Evolutionary conservation across 352 stramenopile genomes (phyloP).

Genomic region (Phytopythium helicoides): DNA sequence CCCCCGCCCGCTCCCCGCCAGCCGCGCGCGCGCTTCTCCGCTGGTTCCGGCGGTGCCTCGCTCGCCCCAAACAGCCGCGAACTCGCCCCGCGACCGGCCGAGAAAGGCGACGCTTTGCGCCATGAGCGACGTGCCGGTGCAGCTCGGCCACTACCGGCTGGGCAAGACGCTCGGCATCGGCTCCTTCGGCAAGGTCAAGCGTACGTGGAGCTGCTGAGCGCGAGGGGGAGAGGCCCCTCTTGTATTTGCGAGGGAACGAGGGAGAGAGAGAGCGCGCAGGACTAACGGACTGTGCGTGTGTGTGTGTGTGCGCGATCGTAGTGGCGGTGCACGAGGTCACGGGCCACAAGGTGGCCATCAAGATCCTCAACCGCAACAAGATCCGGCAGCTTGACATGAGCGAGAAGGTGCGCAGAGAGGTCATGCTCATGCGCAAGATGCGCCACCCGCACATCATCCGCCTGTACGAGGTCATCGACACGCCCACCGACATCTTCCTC

Average conservation of each 20-base stretch:
- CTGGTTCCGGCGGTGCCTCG: background rate
- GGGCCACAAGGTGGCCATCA: conserved; percentile 98
- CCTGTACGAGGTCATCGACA: conserved; percentile 99
- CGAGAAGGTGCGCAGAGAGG: conserved; percentile 99
- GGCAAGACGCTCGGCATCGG: conserved; percentile 99
- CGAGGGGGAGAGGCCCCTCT: background rate
- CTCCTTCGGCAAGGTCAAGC: conserved; percentile 98
- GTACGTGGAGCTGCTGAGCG: conserved; percentile 55
- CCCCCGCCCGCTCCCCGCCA: background rate
- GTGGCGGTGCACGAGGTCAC: conserved; percentile 98
- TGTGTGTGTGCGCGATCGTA: conserved; percentile 18
- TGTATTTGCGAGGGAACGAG: too few species aligned
- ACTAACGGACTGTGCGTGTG: background rate
- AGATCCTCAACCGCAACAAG: conserved; percentile 99
- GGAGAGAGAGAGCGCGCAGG: background rate
- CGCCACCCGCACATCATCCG: conserved; percentile 99
- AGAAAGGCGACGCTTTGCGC: background rate
- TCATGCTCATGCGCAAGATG: conserved; percentile 98
- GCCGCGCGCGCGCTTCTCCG: background rate
- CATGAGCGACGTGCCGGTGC: conserved; percentile 90
- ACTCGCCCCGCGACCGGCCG: background rate
- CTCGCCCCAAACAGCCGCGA: background rate
- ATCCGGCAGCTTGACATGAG: conserved; percentile 99
- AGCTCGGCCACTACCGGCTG: conserved; percentile 97
- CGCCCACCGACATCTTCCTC: conserved; percentile 98